phyloP scores from a whole-genome alignment of 179 eudicot genomes.

The Vitellaria paradoxa region DNA sequence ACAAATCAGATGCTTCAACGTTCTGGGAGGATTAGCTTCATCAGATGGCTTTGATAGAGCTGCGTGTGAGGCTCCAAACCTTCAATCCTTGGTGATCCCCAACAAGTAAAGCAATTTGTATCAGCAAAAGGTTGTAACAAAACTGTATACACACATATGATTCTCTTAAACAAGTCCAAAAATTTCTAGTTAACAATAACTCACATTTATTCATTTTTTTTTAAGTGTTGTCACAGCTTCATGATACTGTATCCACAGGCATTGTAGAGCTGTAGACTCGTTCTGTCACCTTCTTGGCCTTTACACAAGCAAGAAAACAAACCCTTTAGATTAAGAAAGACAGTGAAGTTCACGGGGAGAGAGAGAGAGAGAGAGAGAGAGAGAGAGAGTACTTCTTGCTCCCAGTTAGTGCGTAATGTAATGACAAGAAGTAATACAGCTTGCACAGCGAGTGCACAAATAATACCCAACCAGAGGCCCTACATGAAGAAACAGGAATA shows the following conservation, averaged over 20 bases:
- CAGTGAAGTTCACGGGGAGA: not conserved
- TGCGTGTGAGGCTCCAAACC: too few species aligned
- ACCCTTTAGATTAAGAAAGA: not conserved
- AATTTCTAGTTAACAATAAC: too few species aligned
- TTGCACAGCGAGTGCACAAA: slow-evolving; percentile 62
- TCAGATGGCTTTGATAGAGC: too few species aligned
- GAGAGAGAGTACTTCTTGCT: slow-evolving; percentile 36
- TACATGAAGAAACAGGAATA: slow-evolving; percentile 6
- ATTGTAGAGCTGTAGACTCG: slow-evolving; percentile 32
- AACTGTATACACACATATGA: too few species aligned
- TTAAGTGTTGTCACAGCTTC: slow-evolving; percentile 10
- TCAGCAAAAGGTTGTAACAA: too few species aligned
- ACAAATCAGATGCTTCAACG: too few species aligned
- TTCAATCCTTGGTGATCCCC: too few species aligned
- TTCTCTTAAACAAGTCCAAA: too few species aligned
- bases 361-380: not conserved
- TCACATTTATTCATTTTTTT: not conserved
- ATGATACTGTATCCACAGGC: slow-evolving; percentile 30
- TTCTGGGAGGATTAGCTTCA: too few species aligned
- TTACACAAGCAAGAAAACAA: not conserved
- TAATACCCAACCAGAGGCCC: slow-evolving; percentile 73
- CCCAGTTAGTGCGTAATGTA: slow-evolving; percentile 58
- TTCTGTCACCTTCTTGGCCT: slow-evolving; percentile 51
- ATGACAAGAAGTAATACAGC: slow-evolving; percentile 43
- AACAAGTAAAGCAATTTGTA: too few species aligned